Conservation (phyloP, 768 basidiomycete genomes). For the Boletus reticulatus region DNA sequence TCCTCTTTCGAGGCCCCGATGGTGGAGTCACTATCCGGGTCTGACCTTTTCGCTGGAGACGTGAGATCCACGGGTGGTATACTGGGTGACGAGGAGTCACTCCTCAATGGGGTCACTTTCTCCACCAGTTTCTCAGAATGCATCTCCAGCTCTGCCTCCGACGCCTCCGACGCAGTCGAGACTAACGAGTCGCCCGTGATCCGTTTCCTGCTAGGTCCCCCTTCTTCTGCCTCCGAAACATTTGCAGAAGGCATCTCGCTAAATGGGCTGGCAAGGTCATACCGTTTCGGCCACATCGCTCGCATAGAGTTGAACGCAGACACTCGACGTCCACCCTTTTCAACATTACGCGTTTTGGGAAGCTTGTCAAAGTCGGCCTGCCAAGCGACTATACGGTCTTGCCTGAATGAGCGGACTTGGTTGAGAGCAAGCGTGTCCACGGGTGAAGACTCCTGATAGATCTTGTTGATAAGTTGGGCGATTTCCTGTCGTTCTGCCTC, state of each 20-base stretch:
- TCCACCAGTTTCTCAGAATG: constrained; percentile 21
- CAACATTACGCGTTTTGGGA: constrained; percentile 63
- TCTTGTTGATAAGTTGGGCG: constrained; percentile 64
- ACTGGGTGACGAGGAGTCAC: constrained; percentile 16
- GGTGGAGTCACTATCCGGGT: constrained; percentile 81
- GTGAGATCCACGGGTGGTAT: constrained; percentile 10
- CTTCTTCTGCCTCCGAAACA: constrained; percentile 75
- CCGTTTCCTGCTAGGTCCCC: constrained; percentile 41
- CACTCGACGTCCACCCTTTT: constrained; percentile 49
- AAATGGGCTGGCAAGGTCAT: constrained; percentile 52
- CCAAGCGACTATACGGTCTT: constrained; percentile 96
- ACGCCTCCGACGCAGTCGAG: constrained; percentile 72
- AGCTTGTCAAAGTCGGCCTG: constrained; percentile 89
- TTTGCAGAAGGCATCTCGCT: constrained; percentile 61
- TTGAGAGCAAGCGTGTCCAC: constrained; percentile 89
- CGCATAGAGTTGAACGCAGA: constrained; percentile 71
- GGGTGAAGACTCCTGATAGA: constrained; percentile 77
- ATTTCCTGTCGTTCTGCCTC: constrained; percentile 77
- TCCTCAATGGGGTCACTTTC: constrained; percentile 14
- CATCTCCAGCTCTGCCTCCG: constrained; percentile 56
- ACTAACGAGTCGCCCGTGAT: constrained; percentile 53
- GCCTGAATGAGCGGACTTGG: constrained; percentile 78
- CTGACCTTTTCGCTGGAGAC: constrained; percentile 42
- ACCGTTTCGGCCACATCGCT: constrained; percentile 67
- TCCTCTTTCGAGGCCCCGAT: constrained; percentile 56